These are phyloP conservation scores for Aspergillus steynii DNA, from an alignment of 495 filamentous ascomycete species.

Conservation along the genomic window DNA sequence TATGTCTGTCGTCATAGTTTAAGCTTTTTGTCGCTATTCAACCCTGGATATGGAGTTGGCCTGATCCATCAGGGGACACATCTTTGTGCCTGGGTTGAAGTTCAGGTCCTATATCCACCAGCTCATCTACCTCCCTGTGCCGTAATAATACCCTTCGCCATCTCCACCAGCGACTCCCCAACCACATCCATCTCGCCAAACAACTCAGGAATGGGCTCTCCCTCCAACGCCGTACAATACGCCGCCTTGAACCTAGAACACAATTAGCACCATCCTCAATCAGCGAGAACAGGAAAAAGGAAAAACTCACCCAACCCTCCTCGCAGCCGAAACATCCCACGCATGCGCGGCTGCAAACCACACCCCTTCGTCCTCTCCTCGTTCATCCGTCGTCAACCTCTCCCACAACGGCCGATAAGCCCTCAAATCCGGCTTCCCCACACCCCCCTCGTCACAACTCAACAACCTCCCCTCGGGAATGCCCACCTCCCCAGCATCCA, in stretches of 20 bases:
- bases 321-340: slow-evolving; percentile 41
- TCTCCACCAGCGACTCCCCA: slow-evolving; percentile 37
- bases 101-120: neutral
- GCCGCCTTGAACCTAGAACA: neutral
- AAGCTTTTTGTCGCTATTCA: neutral
- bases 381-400: slow-evolving; percentile 8
- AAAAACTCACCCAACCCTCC: slow-evolving; percentile 27
- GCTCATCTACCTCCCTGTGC: neutral
- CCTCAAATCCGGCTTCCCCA: slow-evolving; percentile 34
- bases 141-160: slow-evolving; percentile 42
- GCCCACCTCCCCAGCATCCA: slow-evolving; percentile 33
- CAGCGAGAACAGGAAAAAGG: slow-evolving; percentile 21
- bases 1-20: neutral
- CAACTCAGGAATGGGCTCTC: slow-evolving; percentile 34
- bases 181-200: slow-evolving; percentile 43
- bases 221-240: slow-evolving; percentile 24
- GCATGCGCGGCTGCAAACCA: slow-evolving; percentile 43
- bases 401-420: slow-evolving; percentile 31
- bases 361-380: slow-evolving; percentile 21
- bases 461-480: slow-evolving; percentile 38
- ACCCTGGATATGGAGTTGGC: neutral
- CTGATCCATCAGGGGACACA: too few species aligned
- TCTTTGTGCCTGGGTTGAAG: too few species aligned
- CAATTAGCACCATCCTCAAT: neutral
- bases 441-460: slow-evolving; percentile 29